Base-by-base conservation (phyloP, 176 grass and related monocot genomes). In the Ensete ventricosum region DNA sequence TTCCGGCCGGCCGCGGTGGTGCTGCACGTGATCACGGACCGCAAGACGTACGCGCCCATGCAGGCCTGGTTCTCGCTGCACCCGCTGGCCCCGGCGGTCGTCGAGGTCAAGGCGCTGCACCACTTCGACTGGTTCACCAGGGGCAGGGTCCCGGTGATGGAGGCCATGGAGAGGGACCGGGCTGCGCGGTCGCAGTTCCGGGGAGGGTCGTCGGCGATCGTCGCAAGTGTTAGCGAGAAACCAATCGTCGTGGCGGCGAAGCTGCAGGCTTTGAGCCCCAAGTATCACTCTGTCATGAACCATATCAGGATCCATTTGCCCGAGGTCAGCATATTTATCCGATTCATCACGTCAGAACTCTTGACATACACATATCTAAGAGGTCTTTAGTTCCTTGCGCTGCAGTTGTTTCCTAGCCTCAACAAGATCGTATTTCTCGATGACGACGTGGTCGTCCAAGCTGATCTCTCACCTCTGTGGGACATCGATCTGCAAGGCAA, bases 271-370 rank as follows among this genome's bases (percentile, higher is more conserved):
- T 25, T 76, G 74, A 76, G 59, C 59, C 74, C 74, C 58, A 76
- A 65, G 49, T 76, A 76, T 17, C 74, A 76, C n/a, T 76, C 74
- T 3, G 74, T 76, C 74, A 76, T 76, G 74, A 76, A 76, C 59
- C 74, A 76, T 23, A 76, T 76, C 20, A 49, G 59, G 10, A 76
- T 76, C 74, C 74, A 76, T 53, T 26, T 76, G 43, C 74, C 74
- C 24, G 74, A 76, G 74, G 74, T 76, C 50, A 26, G 52, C 34
- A 6, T 43, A 5, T 43, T 5, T 43, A 6, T 43, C 34, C 34
- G 34, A 43, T 43, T 43, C 34, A 43, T 43, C 34, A 43, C 34
- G 34, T 43, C 34, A 43, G 34, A 43, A 43, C 34, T 43, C 34
- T 43, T 6, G 34, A 43, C 34, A 6, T 43, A 43, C 4, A 6